Evolutionary conservation across 768 basidiomycete species (phyloP).

Genomic region (Amanita thiersii): DNA sequence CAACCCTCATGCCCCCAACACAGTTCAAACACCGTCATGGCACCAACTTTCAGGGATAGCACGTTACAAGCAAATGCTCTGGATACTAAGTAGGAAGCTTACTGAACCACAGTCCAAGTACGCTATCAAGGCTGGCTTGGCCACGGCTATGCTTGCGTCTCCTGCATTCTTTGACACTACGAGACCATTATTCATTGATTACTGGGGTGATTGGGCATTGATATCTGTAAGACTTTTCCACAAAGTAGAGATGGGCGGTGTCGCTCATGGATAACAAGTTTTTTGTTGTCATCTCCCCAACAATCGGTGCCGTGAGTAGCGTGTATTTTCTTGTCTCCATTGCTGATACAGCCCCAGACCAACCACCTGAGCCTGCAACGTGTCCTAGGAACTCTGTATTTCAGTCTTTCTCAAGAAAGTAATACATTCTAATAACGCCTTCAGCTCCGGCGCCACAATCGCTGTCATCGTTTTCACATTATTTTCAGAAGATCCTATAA

Average conservation of each 20-base stretch:
- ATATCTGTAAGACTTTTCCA: conserved; percentile 58
- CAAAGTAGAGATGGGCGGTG: not conserved
- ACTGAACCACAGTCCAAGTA: conserved; percentile 76
- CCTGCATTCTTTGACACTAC: conserved; percentile 85
- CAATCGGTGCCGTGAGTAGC: conserved; percentile 67
- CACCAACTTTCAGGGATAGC: conserved; percentile 53
- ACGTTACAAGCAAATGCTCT: conserved; percentile 59
- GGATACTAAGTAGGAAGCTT: conserved; percentile 60
- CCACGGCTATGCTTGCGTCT: conserved; percentile 71
- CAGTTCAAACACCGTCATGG: conserved; percentile 69
- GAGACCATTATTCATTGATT: conserved; percentile 69
- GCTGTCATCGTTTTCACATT: conserved; percentile 66
- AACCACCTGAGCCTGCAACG: conserved; percentile 83
- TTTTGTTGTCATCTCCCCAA: conserved; percentile 87
- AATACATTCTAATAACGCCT: not conserved
- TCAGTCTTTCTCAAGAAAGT: not conserved
- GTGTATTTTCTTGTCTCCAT: not conserved
- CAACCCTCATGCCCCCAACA: conserved; percentile 76
- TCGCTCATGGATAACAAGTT: conserved; percentile 35
- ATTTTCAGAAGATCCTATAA: conserved; percentile 67
- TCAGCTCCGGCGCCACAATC: conserved; percentile 68
- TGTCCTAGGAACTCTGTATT: conserved; percentile 78
- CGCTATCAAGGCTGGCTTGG: conserved; percentile 82
- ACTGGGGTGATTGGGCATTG: conserved; percentile 92
- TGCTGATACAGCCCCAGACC: conserved; percentile 40